Evolutionary conservation across 257 asterid species (phyloP), one percentile per base, ranked within the genome.

Genomic region (Fraxinus quadrangulata): DNA sequence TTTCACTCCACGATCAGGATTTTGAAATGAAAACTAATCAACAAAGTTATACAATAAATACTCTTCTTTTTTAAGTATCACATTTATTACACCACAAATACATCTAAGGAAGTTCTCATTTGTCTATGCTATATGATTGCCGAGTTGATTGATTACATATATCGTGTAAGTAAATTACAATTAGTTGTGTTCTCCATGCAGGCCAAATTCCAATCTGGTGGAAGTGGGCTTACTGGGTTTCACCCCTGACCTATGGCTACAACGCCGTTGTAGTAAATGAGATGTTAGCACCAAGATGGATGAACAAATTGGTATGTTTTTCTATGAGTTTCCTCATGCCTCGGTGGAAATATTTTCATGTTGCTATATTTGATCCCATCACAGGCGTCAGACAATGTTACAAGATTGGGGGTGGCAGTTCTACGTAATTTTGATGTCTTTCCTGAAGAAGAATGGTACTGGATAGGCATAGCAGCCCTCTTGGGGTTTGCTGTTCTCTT

Each of bases 221-320:
- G 96, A 77, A 84, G n/a, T 90, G 96, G 96, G 93, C 85, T 1
- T 85, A 83, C 77, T 90, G 96, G 96, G 17, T 89, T 73, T 90
- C 92, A 37, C 96, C 96, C 51, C 79, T 90, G 39, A 78, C 85
- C 42, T 90, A 90, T 6, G 84, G 81, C 7, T 90, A 82, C 88
- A 90, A 85, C 13, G 88, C 92, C 13, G 16, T 90, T 63, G 71
- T 88, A 6, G 90, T 86, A 33, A 90, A 90, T 36, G 93, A 90
- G 77, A 79, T 89, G 92, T 80, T 83, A 26, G 86, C 96, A 67
- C 82, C 92, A 65, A 81, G 96, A 74, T 90, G 96, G 96, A 74
- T 81, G 89, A 47, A 84, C 81, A 76, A 79, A 69, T 0, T 28
- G 83, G 93, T 87, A 81, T 28, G 81, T 13, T 49, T 45, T 51